Percentiles rank a stretch among this genome's conserved stretches.
These are phyloP conservation scores for Apiotrichum veenhuisii DNA, from an alignment of 1,284 basidiomycete genomes.

Conservation along the genomic window DNA sequence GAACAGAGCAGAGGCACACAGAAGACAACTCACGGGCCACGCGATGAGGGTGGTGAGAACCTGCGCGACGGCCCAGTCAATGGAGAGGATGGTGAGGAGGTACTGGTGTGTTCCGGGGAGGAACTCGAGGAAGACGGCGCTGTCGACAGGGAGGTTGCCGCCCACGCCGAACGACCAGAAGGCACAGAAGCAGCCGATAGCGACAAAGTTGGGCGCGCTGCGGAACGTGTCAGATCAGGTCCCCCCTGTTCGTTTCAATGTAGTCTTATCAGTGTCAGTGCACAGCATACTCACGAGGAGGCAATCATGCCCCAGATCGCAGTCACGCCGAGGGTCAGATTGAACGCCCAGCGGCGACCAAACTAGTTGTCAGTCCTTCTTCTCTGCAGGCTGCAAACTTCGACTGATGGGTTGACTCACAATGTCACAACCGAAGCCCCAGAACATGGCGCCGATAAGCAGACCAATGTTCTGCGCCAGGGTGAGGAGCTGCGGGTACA, in stretches of 20 bases:
- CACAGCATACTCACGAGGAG: slow-evolving; percentile 43
- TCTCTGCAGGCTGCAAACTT: too few relatives aligned
- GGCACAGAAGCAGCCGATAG: slow-evolving; percentile 58
- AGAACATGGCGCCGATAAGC: slow-evolving; percentile 47
- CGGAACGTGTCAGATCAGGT: too few relatives aligned
- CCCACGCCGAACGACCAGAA: slow-evolving; percentile 61
- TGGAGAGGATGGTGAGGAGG: slow-evolving; percentile 61
- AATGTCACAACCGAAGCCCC: slow-evolving; percentile 54
- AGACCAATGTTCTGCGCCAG: slow-evolving; percentile 38
- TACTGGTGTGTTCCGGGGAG: slow-evolving; percentile 55
- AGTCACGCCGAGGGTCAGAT: slow-evolving; percentile 60
- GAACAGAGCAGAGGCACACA: neutral
- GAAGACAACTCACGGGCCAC: slow-evolving; percentile 20
- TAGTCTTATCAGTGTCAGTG: too few relatives aligned
- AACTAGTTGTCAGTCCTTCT: slow-evolving; percentile 46
- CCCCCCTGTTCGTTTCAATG: too few relatives aligned
- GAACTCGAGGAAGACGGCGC: slow-evolving; percentile 59
- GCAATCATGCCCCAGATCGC: slow-evolving; percentile 61
- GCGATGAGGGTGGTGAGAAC: slow-evolving; percentile 31
- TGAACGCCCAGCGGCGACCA: slow-evolving; percentile 54
- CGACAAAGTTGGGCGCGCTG: slow-evolving; percentile 57
- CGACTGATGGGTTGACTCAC: neutral
- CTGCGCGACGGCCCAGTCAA: slow-evolving; percentile 63
- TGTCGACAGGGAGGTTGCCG: slow-evolving; percentile 60
- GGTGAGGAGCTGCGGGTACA: slow-evolving; percentile 24